These are phyloP conservation scores for Daldinia bambusicola DNA, from an alignment of 495 filamentous ascomycete species.

Conservation along the genomic window DNA sequence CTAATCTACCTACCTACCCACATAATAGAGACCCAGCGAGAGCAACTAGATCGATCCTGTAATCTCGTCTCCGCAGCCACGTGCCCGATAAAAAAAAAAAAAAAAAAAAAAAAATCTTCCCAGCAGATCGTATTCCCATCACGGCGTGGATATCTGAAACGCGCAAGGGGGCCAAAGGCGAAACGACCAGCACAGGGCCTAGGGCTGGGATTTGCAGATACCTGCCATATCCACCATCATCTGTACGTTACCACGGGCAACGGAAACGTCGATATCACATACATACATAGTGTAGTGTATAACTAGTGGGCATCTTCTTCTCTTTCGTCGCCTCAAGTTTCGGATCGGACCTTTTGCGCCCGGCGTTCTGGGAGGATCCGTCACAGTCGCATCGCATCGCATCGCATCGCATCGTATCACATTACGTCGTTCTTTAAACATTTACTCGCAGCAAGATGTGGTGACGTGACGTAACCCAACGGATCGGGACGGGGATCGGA, in stretches of 20 bases:
- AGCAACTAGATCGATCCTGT: constrained; percentile 18
- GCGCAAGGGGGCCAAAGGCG: neutral
- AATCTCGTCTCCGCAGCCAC: constrained; percentile 23
- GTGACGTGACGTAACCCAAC: neutral
- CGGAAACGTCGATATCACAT: neutral
- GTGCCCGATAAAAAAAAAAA: neutral
- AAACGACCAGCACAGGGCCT: neutral
- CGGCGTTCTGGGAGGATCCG: neutral
- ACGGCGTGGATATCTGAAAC: constrained; percentile 8
- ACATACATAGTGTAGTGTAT: no score
- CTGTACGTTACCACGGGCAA: constrained; percentile 25
- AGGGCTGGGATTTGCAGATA: neutral
- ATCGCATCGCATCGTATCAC: no score
- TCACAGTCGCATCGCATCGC: neutral
- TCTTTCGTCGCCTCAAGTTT: constrained; percentile 31
- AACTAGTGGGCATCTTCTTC: neutral
- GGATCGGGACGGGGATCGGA: neutral
- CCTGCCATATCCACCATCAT: constrained; percentile 17
- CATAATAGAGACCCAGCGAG: neutral
- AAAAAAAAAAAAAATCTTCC: no score
- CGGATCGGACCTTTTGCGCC: constrained; percentile 4
- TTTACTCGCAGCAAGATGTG: no score
- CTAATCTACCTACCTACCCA: neutral
- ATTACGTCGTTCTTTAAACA: neutral
- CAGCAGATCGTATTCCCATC: neutral